Evolutionary conservation across 83 land plant genomes (phyloP).

Genomic region (Picea abies): DNA sequence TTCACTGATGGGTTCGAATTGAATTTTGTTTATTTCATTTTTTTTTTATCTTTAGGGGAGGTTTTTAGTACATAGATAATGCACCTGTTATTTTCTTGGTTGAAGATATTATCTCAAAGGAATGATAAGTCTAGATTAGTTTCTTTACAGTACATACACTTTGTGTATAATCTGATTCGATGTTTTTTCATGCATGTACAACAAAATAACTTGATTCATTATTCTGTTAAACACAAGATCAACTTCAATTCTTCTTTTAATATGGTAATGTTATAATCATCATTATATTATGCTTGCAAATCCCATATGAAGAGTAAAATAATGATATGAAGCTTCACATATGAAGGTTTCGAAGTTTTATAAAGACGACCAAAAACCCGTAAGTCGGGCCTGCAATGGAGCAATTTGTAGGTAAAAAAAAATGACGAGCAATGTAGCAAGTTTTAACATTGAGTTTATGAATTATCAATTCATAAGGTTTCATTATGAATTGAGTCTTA

Average conservation of each 20-base stretch:
- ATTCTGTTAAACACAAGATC: background rate
- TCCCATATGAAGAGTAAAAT: too few relatives aligned
- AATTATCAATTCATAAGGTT: background rate
- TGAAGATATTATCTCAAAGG: background rate
- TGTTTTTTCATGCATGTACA: background rate
- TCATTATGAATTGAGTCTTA: too few relatives aligned
- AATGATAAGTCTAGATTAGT: background rate
- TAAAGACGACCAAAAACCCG: background rate
- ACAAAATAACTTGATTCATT: background rate
- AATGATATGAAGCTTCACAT: too few relatives aligned
- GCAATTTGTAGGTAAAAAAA: background rate
- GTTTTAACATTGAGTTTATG: too few relatives aligned
- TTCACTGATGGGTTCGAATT: too few relatives aligned
- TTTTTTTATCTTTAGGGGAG: too few relatives aligned
- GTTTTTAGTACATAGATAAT: too few relatives aligned
- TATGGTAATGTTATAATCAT: background rate
- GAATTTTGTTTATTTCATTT: too few relatives aligned
- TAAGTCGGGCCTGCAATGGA: background rate
- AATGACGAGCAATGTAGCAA: background rate
- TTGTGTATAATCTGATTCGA: conserved; percentile 17
- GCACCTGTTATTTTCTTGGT: background rate
- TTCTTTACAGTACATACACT: conserved; percentile 2
- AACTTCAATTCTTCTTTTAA: background rate
- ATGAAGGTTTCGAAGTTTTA: background rate
- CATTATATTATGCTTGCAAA: too few relatives aligned